A percentile compares a stretch with the other conserved stretches of the same genome.
phyloP scores from a whole-genome alignment of 768 basidiomycete genomes.

The Pleurotus platypus region DNA sequence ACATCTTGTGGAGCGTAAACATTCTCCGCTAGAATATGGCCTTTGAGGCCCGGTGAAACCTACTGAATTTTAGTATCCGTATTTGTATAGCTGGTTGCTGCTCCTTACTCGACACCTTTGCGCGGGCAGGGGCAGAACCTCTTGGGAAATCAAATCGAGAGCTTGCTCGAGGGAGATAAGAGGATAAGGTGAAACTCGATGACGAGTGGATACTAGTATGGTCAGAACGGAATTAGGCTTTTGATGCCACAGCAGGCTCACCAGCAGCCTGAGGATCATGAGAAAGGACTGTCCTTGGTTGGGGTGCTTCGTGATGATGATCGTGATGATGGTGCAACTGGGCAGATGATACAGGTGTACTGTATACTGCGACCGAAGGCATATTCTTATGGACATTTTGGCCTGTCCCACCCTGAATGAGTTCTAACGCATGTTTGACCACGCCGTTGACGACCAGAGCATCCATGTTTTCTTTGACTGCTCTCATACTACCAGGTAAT shows the following conservation, averaged over 20 bases:
- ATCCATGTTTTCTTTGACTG: conserved; percentile 74
- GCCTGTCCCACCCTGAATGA: conserved; percentile 68
- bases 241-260: conserved; percentile 24
- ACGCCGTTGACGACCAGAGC: conserved; percentile 57
- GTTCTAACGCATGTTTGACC: conserved; percentile 67
- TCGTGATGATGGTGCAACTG: conserved; percentile 28
- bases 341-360: conserved; percentile 33
- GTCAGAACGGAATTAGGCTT: not conserved
- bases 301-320: conserved; percentile 33
- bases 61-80: conserved; percentile 19
- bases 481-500: conserved; percentile 83
- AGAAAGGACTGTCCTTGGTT: conserved; percentile 54
- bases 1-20: conserved; percentile 63
- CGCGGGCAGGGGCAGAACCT: conserved; percentile 39
- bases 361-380: conserved; percentile 20
- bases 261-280: conserved; percentile 69
- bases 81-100: not conserved
- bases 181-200: conserved; percentile 75
- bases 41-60: conserved; percentile 60
- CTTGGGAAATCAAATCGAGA: conserved; percentile 47
- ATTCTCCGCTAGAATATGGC: conserved; percentile 73
- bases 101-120: conserved; percentile 39
- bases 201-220: conserved; percentile 65
- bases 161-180: conserved; percentile 67
- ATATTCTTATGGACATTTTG: conserved; percentile 51